A percentile compares a stretch with the other conserved stretches of the same genome.
These are phyloP conservation scores for Candida tropicalis DNA, from an alignment of 1,139 yeast species.

Conservation along the genomic window DNA sequence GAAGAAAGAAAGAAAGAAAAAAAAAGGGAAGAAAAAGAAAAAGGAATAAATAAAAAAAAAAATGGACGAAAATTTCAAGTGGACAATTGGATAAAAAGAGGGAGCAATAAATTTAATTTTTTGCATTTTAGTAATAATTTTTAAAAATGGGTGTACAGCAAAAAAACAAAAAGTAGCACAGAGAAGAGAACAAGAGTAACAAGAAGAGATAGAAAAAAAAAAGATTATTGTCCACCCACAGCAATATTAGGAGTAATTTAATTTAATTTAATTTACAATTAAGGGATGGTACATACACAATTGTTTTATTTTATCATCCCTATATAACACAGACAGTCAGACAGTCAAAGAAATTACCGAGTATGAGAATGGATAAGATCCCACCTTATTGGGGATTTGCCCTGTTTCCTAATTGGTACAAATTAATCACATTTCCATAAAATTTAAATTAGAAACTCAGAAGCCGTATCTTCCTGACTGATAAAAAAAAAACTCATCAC, in stretches of 20 bases:
- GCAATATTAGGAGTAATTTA: too few species aligned
- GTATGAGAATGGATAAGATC: too few species aligned
- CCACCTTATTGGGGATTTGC: conserved; percentile 1
- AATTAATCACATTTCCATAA: background rate
- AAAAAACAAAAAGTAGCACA: background rate
- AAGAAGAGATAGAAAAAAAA: background rate
- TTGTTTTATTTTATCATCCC: too few species aligned
- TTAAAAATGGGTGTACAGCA: background rate
- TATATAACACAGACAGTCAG: too few species aligned
- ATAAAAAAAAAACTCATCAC: too few species aligned
- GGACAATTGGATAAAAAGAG: background rate
- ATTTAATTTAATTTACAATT: background rate
- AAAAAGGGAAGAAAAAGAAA: conserved; percentile 4
- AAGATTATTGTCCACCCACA: conserved; percentile 2
- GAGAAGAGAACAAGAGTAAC: background rate
- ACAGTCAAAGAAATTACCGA: too few species aligned
- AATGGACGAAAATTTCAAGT: conserved; percentile 5
- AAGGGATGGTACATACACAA: background rate
- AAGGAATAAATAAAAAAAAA: conserved; percentile 2
- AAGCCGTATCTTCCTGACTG: background rate
- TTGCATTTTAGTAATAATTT: conserved; percentile 3
- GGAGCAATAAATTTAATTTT: background rate
- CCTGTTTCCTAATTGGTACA: background rate
- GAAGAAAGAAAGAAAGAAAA: conserved; percentile 5
- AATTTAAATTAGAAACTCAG: too few species aligned